Conservation (phyloP, 148 eudicot genomes). For the Rhododendron kiyosumense region DNA sequence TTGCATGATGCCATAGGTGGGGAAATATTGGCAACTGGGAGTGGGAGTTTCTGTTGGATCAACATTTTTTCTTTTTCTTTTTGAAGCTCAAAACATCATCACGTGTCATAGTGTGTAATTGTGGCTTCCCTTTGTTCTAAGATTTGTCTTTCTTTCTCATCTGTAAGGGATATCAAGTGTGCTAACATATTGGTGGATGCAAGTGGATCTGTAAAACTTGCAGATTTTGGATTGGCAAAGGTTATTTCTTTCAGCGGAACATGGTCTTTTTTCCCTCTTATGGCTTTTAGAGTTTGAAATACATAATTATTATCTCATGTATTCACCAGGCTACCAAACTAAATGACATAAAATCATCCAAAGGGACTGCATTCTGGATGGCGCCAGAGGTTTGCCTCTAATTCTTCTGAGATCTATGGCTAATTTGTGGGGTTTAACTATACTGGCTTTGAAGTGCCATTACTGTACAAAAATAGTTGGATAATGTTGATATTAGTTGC, state of each 20-base stretch:
- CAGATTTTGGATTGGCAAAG: conserved; percentile 77
- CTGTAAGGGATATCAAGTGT: conserved; percentile 60
- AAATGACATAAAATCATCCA: conserved; percentile 83
- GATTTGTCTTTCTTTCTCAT: conserved; percentile 7
- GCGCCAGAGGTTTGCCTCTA: conserved; percentile 62
- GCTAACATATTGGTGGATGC: conserved; percentile 63
- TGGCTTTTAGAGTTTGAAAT: not conserved
- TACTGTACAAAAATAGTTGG: not conserved
- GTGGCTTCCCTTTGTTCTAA: conserved; percentile 1
- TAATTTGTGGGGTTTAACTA: not conserved
- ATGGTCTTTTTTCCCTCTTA: not conserved
- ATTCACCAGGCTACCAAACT: conserved; percentile 49
- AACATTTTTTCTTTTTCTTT: not conserved
- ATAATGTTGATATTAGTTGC: not conserved
- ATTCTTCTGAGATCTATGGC: not conserved
- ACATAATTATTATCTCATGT: not conserved
- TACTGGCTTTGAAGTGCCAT: not conserved
- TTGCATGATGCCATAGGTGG: not conserved
- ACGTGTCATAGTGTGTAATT: not conserved
- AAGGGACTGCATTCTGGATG: conserved; percentile 95
- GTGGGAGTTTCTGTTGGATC: not conserved
- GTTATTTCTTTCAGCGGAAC: conserved; percentile 21
- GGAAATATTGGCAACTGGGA: not conserved
- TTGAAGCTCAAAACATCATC: not conserved
- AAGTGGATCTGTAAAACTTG: conserved; percentile 57